Evolutionary conservation across 208 protist genomes (phyloP), one percentile per base, ranked within the genome.

Genomic region (Trypanosoma conorhini): DNA sequence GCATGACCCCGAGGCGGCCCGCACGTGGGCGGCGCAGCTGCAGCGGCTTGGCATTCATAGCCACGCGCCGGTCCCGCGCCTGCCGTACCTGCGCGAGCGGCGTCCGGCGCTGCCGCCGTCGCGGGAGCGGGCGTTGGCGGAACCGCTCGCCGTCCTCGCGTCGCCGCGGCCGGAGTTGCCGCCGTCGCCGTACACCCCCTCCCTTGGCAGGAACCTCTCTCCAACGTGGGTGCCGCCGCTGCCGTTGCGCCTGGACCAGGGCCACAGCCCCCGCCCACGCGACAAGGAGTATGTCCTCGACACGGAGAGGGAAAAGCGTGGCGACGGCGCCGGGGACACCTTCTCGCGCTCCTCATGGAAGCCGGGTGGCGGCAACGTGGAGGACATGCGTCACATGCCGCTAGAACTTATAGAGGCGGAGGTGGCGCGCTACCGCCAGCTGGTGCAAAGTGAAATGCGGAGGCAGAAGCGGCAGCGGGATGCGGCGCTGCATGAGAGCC

Each of bases 371-470:
- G 55, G 50, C 22, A 91, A 91, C 74, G 83, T 95, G 33, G 66
- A 69, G 9, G 90, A 95, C 64, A 88, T 95, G 86, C 82, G 80
- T 15, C 61, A 81, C 38, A 76, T 76, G 51, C 60, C 82, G 3
- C 51, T 86, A 26, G 77, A 73, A 22, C 77, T 67, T 31, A 78
- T 95, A 40, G 80, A 79, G 15, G 64, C 65, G 59, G 85, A 87
- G 33, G 87, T 93, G 21, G 50, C 54, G 50, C 57, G 68, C 7
- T 72, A 85, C 59, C 81, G 82, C 5, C 74, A 63, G 28, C 42
- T 88, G 30, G 74, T 91, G 48, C 83, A 91, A 67, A 62, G 22
- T 42, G 67, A 80, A n/a, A 67, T 80, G 61, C 72, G 80, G 38
- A 60, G 31, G 54, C 68, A 72, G 46, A 75, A 86, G 62, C 73